A percentile compares a stretch with the other conserved stretches of the same genome.
These are phyloP conservation scores for Colletotrichum zoysiae DNA, from an alignment of 2,329 filamentous ascomycete genomes.

Conservation along the genomic window DNA sequence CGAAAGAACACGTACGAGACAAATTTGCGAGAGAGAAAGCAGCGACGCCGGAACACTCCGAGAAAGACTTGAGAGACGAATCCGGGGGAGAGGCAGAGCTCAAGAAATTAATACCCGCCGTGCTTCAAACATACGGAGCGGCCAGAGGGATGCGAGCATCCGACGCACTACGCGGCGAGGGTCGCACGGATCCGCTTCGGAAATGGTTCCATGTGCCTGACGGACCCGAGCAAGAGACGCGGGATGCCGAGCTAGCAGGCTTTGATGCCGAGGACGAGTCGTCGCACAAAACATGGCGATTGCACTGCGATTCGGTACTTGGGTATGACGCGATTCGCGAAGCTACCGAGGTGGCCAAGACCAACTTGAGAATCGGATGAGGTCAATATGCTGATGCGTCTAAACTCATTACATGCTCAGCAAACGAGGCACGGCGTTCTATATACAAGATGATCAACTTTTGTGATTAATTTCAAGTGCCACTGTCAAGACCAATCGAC, in stretches of 20 bases:
- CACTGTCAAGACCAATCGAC: background rate
- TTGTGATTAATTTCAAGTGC: too few relatives aligned
- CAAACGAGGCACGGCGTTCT: background rate
- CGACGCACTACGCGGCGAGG: background rate
- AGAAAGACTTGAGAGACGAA: background rate
- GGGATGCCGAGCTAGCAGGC: conserved; percentile 29
- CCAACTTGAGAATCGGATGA: background rate
- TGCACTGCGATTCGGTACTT: background rate
- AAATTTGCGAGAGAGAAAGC: background rate
- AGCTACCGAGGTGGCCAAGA: background rate
- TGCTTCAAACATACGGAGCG: conserved; percentile 23
- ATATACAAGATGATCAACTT: background rate
- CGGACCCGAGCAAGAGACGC: conserved; percentile 27
- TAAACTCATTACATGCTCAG: background rate
- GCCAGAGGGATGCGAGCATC: conserved; percentile 10
- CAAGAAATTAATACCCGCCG: conserved; percentile 6
- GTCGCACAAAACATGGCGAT: background rate
- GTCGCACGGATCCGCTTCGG: conserved; percentile 25
- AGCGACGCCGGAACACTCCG: background rate
- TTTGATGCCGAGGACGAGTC: background rate
- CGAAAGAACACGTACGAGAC: background rate
- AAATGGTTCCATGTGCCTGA: conserved; percentile 36
- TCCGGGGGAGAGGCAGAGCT: background rate
- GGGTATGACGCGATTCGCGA: background rate
- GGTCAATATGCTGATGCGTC: background rate